Evolutionary conservation across 805 yeast species (phyloP), one percentile per base, ranked within the genome.

Genomic region (Ascoidea tarda): DNA sequence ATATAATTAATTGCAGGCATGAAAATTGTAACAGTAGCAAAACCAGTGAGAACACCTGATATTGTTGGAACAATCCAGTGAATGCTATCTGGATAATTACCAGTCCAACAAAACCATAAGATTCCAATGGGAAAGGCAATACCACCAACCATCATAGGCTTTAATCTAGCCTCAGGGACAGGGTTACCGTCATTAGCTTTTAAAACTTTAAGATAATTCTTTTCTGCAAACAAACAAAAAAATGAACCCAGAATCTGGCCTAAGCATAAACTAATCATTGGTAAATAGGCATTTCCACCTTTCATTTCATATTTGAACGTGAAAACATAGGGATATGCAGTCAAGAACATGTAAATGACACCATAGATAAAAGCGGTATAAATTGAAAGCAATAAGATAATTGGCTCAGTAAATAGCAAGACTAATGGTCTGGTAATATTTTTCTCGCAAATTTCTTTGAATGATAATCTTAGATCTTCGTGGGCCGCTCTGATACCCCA

Each of bases 71-170:
- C 86, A 60, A 81, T 82, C 91, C 91, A 89, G 63, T 83, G 96
- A 46, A 87, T 78, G 47, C 67, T 66, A 44, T 81, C 66, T 50
- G 77, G 82, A 66, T 81, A 89, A 57, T 78, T 76, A 63, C 96
- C 96, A 6, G 91, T 71, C 96, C 96, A 89, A 53, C 86, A 78
- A 65, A 89, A 73, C 96, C 96, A 85, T 61, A 88, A 73, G 56
- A 88, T 70, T 51, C 96, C 96, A 51, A 79, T 71, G 33, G 95
- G 84, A 70, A 89, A 87, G 6, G 75, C 63, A 52, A 86, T 57
- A 31, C 82, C 81, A 38, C 95, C 90, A 47, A 75, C 66, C 67
- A 87, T 76, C 84, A 88, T 78, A 42, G 90, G 81, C 16, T 82
- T 79, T 53, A 89, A 71, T 66, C 96, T 79, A 44, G 81, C 84